Evolutionary conservation across 2,329 filamentous ascomycete genomes (phyloP), one percentile per base, ranked within the genome.

Genomic region (Cytospora piceae): DNA sequence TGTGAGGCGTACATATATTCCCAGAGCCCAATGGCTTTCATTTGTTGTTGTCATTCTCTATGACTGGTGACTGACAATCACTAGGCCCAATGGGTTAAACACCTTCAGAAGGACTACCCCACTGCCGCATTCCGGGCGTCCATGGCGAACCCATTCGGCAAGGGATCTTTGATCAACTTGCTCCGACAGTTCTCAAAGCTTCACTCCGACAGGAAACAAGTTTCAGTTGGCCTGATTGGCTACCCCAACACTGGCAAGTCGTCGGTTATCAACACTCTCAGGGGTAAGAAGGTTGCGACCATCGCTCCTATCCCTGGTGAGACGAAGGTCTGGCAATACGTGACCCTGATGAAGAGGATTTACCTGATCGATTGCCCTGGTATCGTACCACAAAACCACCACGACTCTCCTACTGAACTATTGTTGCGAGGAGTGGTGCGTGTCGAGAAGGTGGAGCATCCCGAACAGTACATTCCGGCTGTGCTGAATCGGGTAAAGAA

Each of bases 191-290:
- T 98, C 74, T 95, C 92, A 2, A 88, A 90, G 14, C 84, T 99
- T 17, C 94, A 98, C 76, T 89, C 90, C 51, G 91, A 95, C 69
- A 87, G 94, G 67, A 98, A 98, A 77, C 95, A 99, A 76, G 94
- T 99, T 58, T 94, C 91, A 4, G 93, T 97, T 32, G 94, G 94
- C 49, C 85, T 96, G 69, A 91, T 96, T 71, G 79, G 79, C 6
- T 95, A 95, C 70, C 95, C 95, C 4, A 99, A 98, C 73, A 94
- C 92, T 0, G 95, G 95, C 72, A 99, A 99, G 78, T 96, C 92
- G 3, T 95, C 92, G 53, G 95, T 99, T 71, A 98, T 99, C 80
- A 99, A 99, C 80, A 97, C 94, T 0, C 81, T 99, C 3, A 87
- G 93, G 55, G 94, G 93, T 77, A 98, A 97, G 82, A 94, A 95